A percentile compares a stretch with the other conserved stretches of the same genome.
phyloP scores from a whole-genome alignment of 139 green algal genomes.

The Chlorella sp. region DNA sequence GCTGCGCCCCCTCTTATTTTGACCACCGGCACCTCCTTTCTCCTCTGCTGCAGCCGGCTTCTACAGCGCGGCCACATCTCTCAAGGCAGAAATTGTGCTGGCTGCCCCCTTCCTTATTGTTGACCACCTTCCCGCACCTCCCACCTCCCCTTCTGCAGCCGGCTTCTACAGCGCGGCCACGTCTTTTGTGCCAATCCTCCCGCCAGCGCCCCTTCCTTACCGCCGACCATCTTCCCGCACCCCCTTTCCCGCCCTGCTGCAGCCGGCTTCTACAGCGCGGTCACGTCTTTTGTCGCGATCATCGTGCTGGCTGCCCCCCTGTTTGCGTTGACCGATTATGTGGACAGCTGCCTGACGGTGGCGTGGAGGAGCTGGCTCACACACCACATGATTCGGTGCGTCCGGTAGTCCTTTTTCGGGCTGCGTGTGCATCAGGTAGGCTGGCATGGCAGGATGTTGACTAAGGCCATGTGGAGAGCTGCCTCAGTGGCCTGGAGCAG shows the following conservation, averaged over 20 bases:
- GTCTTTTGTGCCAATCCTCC: not conserved
- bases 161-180: too few relatives aligned
- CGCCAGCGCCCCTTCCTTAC: not conserved
- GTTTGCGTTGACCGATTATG: slow-evolving; percentile 63
- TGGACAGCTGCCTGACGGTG: slow-evolving; percentile 66
- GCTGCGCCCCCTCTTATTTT: slow-evolving; percentile 74
- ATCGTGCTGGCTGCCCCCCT: slow-evolving; percentile 75
- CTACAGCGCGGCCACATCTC: too few relatives aligned
- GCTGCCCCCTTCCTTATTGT: not conserved
- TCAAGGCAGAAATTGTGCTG: slow-evolving; percentile 34
- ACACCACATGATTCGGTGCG: slow-evolving; percentile 43
- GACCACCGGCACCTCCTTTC: not conserved
- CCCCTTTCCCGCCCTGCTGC: slow-evolving; percentile 2
- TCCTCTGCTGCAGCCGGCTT: slow-evolving; percentile 37
- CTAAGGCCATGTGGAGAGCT: too few relatives aligned
- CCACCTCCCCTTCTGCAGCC: too few relatives aligned
- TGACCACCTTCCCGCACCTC: not conserved
- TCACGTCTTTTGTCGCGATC: slow-evolving; percentile 74
- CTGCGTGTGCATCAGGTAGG: too few relatives aligned
- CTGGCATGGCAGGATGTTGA: too few relatives aligned
- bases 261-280: slow-evolving; percentile 66
- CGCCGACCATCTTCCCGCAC: not conserved
- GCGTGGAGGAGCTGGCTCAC: slow-evolving; percentile 69
- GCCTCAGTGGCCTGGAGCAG: too few relatives aligned
- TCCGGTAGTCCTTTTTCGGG: too few relatives aligned